These are phyloP conservation scores for Fusarium algeriense DNA, from an alignment of 2,329 filamentous ascomycete genomes.

Conservation along the genomic window DNA sequence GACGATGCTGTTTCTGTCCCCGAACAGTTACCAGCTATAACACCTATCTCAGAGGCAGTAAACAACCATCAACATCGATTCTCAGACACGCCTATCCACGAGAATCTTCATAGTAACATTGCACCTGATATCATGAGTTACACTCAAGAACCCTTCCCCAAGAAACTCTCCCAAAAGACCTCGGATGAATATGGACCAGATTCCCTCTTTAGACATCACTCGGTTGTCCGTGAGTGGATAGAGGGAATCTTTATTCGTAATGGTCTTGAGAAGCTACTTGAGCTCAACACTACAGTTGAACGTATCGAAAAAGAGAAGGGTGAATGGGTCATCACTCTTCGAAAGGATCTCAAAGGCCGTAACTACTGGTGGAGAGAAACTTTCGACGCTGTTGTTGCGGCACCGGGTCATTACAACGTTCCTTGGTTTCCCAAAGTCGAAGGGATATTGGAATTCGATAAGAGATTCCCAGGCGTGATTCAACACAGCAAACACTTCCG, in stretches of 20 bases:
- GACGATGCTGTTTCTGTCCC: slow-evolving; percentile 30
- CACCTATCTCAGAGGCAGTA: slow-evolving; percentile 27
- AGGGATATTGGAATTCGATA: slow-evolving; percentile 20
- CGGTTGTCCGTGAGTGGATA: slow-evolving; percentile 26
- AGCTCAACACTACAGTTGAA: slow-evolving; percentile 21
- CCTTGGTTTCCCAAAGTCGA: slow-evolving; percentile 29
- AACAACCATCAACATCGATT: slow-evolving; percentile 40
- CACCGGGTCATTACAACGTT: slow-evolving; percentile 31
- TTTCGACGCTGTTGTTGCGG: slow-evolving; percentile 33
- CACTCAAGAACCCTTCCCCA: slow-evolving; percentile 22
- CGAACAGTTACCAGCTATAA: slow-evolving; percentile 28
- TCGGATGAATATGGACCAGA: slow-evolving; percentile 14
- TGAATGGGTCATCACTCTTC: slow-evolving; percentile 22
- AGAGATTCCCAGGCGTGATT: neutral
- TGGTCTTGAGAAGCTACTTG: slow-evolving; percentile 10
- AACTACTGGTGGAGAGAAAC: slow-evolving; percentile 36
- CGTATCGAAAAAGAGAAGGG: slow-evolving; percentile 9
- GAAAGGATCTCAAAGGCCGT: slow-evolving; percentile 12
- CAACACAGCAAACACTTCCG: slow-evolving; percentile 34
- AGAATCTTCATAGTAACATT: slow-evolving; percentile 31
- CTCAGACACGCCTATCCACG: slow-evolving; percentile 21
- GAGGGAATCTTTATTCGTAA: slow-evolving; percentile 19
- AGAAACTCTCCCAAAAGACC: slow-evolving; percentile 7
- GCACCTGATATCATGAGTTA: slow-evolving; percentile 27
- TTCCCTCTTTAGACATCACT: slow-evolving; percentile 17